Evolutionary conservation across 2,329 filamentous ascomycete species (phyloP), one percentile per base, ranked within the genome.

Genomic region (Colletotrichum magnum): DNA sequence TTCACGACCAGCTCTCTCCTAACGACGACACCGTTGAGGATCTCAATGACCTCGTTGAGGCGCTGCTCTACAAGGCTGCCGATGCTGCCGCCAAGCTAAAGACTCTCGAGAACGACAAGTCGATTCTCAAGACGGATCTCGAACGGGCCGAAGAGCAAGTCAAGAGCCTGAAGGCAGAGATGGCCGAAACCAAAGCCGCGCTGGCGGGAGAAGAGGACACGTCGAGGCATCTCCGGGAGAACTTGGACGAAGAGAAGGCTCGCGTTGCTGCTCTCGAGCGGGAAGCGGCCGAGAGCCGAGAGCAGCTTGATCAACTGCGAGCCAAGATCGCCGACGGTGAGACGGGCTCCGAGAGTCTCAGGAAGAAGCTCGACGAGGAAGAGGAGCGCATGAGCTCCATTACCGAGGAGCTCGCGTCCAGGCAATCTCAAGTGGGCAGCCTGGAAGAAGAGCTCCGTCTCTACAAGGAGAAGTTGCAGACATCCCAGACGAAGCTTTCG

Each of bases 311-410:
- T 66, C 84, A 87, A 32, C 82, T 97, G 24, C 89, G 93, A 65
- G 83, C 85, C 16, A 92, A 92, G 77, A 91, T 97, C 76, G 89
- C 92, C 1, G 92, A 95, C 72, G 94, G 94, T 16, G 94, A 96
- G 79, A 94, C 91, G 3, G 94, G 94, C 5, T 94, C 94, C 0
- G 93, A 95, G 78, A 90, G 89, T 32, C 82, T 97, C 63, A 90
- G 93, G 64, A 92, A 91, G 79, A 89, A 90, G 63, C 85, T 97
- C 4, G 89, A 91, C 50, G 92, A 94, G 66, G 92, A 94, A 75
- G 94, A 97, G 79, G 85, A 84, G 67, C 93, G 90, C 78, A 88
- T 93, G 4, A 87, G 87, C 24, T 86, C 85, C 13, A 81, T 97
- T 32, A 88, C 89, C 2, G 89, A 93, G 73, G 89, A 94, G 74